Percentiles rank a stretch among this genome's conserved stretches.
Evolutionary conservation across 441 rosid genomes (phyloP).

Genomic region (Erodium moschatum): DNA sequence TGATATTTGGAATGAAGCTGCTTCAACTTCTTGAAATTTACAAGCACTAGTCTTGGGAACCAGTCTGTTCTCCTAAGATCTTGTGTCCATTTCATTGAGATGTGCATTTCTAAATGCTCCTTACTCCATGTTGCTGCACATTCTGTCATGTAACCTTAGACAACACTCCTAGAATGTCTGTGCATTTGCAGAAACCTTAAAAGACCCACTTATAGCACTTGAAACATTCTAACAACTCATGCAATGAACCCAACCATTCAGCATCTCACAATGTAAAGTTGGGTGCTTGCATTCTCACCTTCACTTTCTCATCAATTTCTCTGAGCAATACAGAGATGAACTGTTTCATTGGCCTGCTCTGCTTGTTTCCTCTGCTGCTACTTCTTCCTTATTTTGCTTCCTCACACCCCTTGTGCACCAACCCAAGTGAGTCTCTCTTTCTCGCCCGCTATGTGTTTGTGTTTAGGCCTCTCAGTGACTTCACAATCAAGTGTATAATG

Average conservation of each 20-base stretch:
- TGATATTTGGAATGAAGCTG: neutral
- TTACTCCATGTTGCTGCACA: neutral
- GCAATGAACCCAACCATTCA: neutral
- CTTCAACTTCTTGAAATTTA: neutral
- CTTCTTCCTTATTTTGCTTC: constrained; percentile 7
- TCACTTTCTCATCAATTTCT: neutral
- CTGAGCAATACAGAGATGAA: neutral
- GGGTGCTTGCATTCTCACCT: neutral
- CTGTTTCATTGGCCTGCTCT: neutral
- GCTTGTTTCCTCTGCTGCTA: constrained; percentile 7
- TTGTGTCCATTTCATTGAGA: neutral
- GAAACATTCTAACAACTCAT: neutral
- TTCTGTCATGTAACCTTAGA: neutral
- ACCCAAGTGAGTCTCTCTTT: constrained; percentile 3
- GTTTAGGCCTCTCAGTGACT: neutral
- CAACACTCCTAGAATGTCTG: neutral
- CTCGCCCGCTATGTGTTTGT: neutral
- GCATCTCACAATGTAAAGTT: neutral
- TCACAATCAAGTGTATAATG: no score
- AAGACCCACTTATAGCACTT: neutral
- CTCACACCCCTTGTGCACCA: neutral
- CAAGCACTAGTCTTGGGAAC: neutral
- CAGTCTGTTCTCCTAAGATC: neutral
- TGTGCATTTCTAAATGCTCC: neutral
- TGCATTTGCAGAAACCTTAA: neutral